Evolutionary conservation across 768 basidiomycete genomes (phyloP).

Genomic region (Coprinopsis strossmayeri): DNA sequence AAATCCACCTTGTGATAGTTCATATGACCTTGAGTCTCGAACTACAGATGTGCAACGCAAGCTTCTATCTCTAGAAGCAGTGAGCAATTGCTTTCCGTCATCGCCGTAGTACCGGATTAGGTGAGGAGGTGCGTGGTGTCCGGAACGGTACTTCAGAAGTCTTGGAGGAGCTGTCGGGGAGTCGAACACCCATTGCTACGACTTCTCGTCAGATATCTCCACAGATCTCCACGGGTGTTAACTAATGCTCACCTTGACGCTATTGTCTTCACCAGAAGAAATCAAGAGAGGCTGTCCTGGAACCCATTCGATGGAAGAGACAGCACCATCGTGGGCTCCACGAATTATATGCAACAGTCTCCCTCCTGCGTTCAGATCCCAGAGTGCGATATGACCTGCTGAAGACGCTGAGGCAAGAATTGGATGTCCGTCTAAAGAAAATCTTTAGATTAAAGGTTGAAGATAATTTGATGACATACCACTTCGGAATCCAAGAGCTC

Average conservation of each 20-base stretch:
- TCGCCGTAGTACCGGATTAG: conserved; percentile 92
- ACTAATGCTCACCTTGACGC: conserved; percentile 65
- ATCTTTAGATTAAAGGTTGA: conserved; percentile 3
- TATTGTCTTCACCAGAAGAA: conserved; percentile 90
- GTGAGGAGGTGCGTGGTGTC: conserved; percentile 88
- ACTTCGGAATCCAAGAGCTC: conserved; percentile 77
- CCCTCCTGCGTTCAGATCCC: conserved; percentile 85
- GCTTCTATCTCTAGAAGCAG: conserved; percentile 84
- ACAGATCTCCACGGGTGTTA: background rate
- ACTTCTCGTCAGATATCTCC: background rate
- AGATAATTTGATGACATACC: conserved; percentile 38
- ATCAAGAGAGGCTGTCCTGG: conserved; percentile 88
- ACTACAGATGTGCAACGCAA: conserved; percentile 89
- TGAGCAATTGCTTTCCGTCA: conserved; percentile 93
- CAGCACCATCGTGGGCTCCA: conserved; percentile 83
- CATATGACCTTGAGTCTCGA: conserved; percentile 89
- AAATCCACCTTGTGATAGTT: conserved; percentile 80
- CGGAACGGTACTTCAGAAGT: conserved; percentile 86
- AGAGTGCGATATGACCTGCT: conserved; percentile 83
- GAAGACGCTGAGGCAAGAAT: conserved; percentile 85
- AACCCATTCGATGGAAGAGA: conserved; percentile 85
- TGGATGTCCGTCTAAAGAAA: conserved; percentile 68
- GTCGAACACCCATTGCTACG: conserved; percentile 97
- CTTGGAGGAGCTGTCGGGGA: conserved; percentile 82
- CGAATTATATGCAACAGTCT: conserved; percentile 78